Evolutionary conservation across 768 basidiomycete species (phyloP), one percentile per base, ranked within the genome.

Genomic region (Sistotremastrum niveocremeum): DNA sequence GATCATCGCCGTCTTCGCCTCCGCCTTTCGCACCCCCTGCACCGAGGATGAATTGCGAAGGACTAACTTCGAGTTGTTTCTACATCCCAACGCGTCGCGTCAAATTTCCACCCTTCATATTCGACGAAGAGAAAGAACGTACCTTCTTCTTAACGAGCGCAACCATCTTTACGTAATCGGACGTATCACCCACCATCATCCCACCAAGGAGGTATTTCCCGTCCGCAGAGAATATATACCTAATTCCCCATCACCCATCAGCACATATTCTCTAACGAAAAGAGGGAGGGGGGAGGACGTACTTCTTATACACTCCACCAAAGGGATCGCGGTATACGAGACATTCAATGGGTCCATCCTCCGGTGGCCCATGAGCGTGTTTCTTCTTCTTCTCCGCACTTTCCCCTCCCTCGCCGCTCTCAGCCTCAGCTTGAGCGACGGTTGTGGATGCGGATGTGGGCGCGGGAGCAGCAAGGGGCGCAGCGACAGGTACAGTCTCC

Each of bases 181-280:
- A 67, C 7, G 74, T 74, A 54, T 82, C 79, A 3, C 82, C 83
- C n/a, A 86, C 72, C 80, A 84, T 81, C 73, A 83, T 81, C 3
- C 83, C 83, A 8, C 83, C 83, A 3, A 86, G 61, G 8, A 86
- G 65, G 52, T 80, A 70, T 59, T 79, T 77, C 7, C 82, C 83
- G 54, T 84, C 80, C 6, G 69, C 69, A 7, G 71, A 78, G 57
- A 84, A 84, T 38, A 84, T 73, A 50, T 81, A 83, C 55, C 68
- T 69, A 34, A 43, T 6, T 2, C 20, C 20, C 20, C 20, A 20
- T 20, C 20, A 20, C 20, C 20, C 20, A 20, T 20, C 20, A 20
- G 20, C 20, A 4, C 7, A 39, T 20, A 30, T 11, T 31, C 7
- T 34, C 9, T 10, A 39, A 4, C 7, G 29, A n/a, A 46, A 41